Percentiles rank a stretch among this genome's conserved stretches.
Evolutionary conservation across 2,329 filamentous ascomycete genomes (phyloP).

Genomic region (Westerdykella aurantiaca): DNA sequence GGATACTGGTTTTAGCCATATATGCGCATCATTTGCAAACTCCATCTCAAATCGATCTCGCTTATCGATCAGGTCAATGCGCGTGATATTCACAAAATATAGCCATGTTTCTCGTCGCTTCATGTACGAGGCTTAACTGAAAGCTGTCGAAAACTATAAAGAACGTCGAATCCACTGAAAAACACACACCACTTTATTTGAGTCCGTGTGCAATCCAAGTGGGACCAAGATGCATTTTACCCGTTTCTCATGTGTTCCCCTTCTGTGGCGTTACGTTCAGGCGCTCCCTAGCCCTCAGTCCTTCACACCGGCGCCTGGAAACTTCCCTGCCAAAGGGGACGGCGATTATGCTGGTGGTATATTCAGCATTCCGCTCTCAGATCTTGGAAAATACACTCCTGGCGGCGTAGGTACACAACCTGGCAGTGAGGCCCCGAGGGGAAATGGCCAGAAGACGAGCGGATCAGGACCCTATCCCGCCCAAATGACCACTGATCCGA

Average conservation of each 20-base stretch:
- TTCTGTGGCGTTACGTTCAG: not conserved
- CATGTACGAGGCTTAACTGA: too few relatives aligned
- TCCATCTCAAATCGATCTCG: too few relatives aligned
- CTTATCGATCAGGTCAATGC: too few relatives aligned
- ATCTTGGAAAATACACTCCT: slow-evolving; percentile 11
- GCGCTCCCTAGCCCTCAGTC: slow-evolving; percentile 3
- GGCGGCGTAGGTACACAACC: slow-evolving; percentile 3
- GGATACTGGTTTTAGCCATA: too few relatives aligned
- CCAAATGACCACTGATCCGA: slow-evolving; percentile 13
- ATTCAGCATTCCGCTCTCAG: slow-evolving; percentile 16
- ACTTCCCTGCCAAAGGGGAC: slow-evolving; percentile 17
- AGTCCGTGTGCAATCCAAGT: too few relatives aligned
- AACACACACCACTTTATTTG: too few relatives aligned
- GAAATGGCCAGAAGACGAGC: slow-evolving; percentile 11
- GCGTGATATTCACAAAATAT: too few relatives aligned
- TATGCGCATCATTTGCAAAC: too few relatives aligned
- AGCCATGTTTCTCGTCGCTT: too few relatives aligned
- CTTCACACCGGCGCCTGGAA: slow-evolving; percentile 11
- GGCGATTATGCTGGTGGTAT: slow-evolving; percentile 18
- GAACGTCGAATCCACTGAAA: too few relatives aligned
- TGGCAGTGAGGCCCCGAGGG: slow-evolving; percentile 8
- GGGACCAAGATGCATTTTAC: too few relatives aligned
- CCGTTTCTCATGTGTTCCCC: not conserved
- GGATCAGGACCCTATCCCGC: slow-evolving; percentile 19
- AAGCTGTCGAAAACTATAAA: too few relatives aligned